Conservation (phyloP, 306 rosid species). For the Amphicarpaea edgeworthii region DNA sequence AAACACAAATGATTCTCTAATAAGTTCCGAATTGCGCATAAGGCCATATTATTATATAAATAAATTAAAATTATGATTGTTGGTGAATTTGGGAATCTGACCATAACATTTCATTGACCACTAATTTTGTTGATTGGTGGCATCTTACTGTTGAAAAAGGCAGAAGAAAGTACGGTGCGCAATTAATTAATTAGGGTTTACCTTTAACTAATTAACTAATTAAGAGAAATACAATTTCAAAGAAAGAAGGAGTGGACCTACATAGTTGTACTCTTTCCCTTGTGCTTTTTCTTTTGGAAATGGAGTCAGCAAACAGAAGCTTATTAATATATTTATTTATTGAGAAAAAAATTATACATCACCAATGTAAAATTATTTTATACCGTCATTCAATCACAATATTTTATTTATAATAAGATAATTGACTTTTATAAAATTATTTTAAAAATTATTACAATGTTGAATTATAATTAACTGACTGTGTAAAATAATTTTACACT, state of each 20-base stretch:
- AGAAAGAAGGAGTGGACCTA: conserved; percentile 38
- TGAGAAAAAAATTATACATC: no score
- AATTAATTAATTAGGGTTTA: conserved; percentile 24
- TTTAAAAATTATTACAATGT: no score
- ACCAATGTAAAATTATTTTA: no score
- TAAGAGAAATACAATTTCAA: conserved; percentile 34
- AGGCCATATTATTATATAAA: neutral
- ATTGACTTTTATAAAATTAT: no score
- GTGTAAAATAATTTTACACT: no score
- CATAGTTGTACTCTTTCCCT: conserved; percentile 8
- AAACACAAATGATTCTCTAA: conserved; percentile 34
- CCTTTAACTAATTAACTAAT: no score
- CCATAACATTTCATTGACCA: conserved; percentile 37
- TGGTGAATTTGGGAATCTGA: conserved; percentile 45
- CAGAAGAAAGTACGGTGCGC: conserved; percentile 38
- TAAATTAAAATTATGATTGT: conserved; percentile 33
- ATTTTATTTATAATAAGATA: no score
- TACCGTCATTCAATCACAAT: no score
- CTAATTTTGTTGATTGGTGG: conserved; percentile 40
- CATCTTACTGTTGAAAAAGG: conserved; percentile 31
- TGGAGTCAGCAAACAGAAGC: conserved; percentile 50
- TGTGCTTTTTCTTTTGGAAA: conserved; percentile 48
- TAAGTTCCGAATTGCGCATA: conserved; percentile 31
- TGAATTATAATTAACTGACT: no score
- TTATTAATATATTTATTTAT: neutral